Conservation (phyloP, 345 rosid genomes). For the Brassica nigra region DNA sequence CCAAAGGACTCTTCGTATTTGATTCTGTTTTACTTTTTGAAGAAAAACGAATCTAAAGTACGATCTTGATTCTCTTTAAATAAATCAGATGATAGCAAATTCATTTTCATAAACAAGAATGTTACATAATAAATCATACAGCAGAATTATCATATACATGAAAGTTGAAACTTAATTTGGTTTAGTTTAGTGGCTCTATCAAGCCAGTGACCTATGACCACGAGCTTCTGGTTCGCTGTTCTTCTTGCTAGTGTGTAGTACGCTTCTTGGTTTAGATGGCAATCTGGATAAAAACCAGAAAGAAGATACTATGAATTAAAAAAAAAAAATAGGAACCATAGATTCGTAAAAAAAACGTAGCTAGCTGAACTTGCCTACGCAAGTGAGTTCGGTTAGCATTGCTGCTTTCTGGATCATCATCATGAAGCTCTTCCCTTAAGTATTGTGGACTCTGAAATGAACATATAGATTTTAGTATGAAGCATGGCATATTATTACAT, state of each 20-base stretch:
- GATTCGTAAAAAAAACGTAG: not conserved
- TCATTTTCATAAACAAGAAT: conserved; percentile 21
- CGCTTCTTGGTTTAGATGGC: conserved; percentile 47
- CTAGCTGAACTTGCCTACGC: conserved; percentile 49
- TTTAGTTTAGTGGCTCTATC: not conserved
- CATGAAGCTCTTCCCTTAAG: conserved; percentile 35
- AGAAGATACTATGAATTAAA: conserved; percentile 13
- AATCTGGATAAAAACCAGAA: conserved; percentile 41
- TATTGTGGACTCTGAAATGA: conserved; percentile 33
- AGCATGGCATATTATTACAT: not conserved
- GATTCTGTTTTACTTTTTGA: conserved; percentile 11
- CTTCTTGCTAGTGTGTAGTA: conserved; percentile 42
- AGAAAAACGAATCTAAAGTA: conserved; percentile 2
- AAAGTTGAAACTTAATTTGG: not conserved
- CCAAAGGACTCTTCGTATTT: conserved; percentile 2
- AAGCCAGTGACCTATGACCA: not conserved
- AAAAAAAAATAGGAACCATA: not conserved
- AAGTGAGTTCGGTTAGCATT: conserved; percentile 42
- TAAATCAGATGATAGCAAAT: conserved; percentile 1
- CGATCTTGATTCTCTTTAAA: not conserved
- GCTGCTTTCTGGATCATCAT: conserved; percentile 44
- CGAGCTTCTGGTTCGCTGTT: conserved; percentile 10
- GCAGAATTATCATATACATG: conserved; percentile 23
- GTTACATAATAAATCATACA: conserved; percentile 33
- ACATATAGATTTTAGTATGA: not conserved